phyloP scores from a whole-genome alignment of 345 rosid species.

The Pistacia integerrima region DNA sequence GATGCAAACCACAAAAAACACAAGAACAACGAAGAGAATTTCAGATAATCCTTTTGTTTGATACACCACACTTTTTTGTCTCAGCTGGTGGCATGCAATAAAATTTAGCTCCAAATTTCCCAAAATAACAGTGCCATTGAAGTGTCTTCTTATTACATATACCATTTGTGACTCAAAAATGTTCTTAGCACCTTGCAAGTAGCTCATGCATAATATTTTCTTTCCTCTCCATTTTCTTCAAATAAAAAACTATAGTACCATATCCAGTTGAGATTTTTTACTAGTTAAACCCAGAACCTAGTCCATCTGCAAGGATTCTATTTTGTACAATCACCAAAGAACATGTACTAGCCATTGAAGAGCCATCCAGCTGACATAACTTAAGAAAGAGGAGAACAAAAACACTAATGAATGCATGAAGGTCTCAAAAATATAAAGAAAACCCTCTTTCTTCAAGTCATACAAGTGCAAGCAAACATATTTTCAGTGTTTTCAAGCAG shows the following conservation, averaged over 20 bases:
- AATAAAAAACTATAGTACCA: background rate
- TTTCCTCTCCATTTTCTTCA: background rate
- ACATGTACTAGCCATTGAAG: background rate
- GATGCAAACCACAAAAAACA: background rate
- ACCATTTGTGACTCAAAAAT: background rate
- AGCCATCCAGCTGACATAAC: conserved; percentile 1
- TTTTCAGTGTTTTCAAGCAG: background rate
- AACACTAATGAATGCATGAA: background rate
- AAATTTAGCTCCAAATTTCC: background rate
- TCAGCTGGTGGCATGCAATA: background rate
- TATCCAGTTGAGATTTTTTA: background rate
- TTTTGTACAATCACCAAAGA: background rate
- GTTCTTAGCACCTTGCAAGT: background rate
- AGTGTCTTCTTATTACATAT: background rate
- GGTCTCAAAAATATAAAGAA: background rate
- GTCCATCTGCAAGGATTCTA: background rate
- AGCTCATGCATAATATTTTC: background rate
- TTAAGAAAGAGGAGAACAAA: background rate
- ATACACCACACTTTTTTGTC: background rate
- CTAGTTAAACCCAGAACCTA: background rate
- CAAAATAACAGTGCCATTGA: background rate
- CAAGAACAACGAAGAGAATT: background rate
- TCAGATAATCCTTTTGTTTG: background rate
- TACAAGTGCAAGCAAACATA: background rate
- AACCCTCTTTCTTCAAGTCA: background rate